Conservation (phyloP, 2,329 filamentous ascomycete genomes). For the Microcera coccophila region DNA sequence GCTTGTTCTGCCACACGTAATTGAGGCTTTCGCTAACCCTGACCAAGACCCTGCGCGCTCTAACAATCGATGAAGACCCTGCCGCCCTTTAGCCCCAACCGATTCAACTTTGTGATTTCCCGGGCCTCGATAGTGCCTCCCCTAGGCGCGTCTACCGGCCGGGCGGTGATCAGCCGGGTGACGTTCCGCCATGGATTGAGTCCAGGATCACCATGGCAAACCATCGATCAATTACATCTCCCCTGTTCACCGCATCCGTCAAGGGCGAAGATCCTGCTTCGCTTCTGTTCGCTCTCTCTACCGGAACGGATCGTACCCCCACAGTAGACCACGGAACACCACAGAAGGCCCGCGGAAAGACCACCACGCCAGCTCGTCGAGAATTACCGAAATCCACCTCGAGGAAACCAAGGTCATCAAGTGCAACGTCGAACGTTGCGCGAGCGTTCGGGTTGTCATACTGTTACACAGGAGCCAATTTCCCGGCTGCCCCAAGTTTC, state of each 20-base stretch:
- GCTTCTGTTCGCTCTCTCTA: not conserved
- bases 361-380: not conserved
- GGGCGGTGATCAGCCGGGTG: too few species aligned
- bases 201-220: not conserved
- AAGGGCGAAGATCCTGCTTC: not conserved
- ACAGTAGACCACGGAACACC: not conserved
- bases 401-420: not conserved
- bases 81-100: not conserved
- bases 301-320: not conserved
- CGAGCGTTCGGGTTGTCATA: too few species aligned
- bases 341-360: not conserved
- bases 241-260: not conserved
- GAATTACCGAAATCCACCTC: not conserved
- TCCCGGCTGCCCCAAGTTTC: not conserved
- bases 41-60: not conserved
- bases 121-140: not conserved
- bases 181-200: not conserved
- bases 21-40: not conserved
- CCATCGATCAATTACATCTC: not conserved
- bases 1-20: not conserved
- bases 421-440: too few species aligned
- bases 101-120: not conserved
- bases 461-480: too few species aligned
- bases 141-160: slow-evolving; percentile 1
- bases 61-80: too few species aligned